Evolutionary conservation across 176 grass and related monocot species (phyloP), one percentile per base, ranked within the genome.

Genomic region (Thinopyrum elongatum): DNA sequence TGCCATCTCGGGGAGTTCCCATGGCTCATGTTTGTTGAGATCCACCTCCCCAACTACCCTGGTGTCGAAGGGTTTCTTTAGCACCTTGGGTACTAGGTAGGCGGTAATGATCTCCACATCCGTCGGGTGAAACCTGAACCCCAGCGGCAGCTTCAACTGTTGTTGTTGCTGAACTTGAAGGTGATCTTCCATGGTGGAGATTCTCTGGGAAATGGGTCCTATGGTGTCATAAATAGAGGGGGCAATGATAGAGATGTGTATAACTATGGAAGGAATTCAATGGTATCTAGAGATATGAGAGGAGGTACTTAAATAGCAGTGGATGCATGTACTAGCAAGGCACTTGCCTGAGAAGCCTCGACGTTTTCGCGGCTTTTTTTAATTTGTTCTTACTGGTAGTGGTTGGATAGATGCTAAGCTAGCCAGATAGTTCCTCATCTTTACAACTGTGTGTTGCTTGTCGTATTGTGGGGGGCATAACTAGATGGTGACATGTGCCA

Each of bases 31-130:
- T 85, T 84, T 97, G 51, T 92, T 92, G 4, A 97, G 34, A 38
- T 94, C 85, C 3, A 86, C 87, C 21, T 92, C 94, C 30, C 76
- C 87, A 2, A 97, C 77, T 33, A 78, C 88, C 7, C 2, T 78
- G 39, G 88, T 42, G 35, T 22, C 79, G 53, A 94, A 94, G 33
- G 19, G 15, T 1, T 14, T 68, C 4, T 90, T 60, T 1, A 42
- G 22, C 19, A 91, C 90, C 88, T 92, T 94, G 16, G 84, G 85
- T 0, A 34, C 83, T 19, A 97, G 84, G 83, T 97, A 97, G 67
- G 29, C 55, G 53, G 17, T 87, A 65, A 97, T 89, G 55, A 97
- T 92, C 84, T 94, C 94, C 29, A 85, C 88, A 17, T 97, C 92
- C 0, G 27, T 80, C 1, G 95, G 95, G 27, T 89, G 60, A 77